Percentiles rank a stretch among this genome's conserved stretches.
Evolutionary conservation across 106 monocot species (phyloP).

Genomic region (Narthecium ossifragum): DNA sequence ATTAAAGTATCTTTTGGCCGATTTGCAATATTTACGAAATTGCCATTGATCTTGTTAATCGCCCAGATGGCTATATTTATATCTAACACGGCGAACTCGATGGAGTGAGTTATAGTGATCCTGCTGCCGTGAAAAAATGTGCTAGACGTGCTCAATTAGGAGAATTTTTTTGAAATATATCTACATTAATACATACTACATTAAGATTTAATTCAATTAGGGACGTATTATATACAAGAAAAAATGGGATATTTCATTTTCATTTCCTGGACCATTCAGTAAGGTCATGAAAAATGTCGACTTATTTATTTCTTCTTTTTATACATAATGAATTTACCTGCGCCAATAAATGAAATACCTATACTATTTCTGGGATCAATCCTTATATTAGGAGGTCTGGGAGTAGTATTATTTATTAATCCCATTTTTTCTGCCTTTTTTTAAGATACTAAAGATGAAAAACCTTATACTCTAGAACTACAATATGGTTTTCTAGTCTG

Average conservation of each 20-base stretch:
- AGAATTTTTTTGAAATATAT: neutral
- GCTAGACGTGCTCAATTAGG: conserved; percentile 6
- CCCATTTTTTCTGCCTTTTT: conserved; percentile 25
- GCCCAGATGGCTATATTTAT: too few species aligned
- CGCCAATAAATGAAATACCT: conserved; percentile 19
- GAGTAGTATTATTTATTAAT: conserved; percentile 20
- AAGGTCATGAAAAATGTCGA: conserved; percentile 10
- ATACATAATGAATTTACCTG: conserved; percentile 25
- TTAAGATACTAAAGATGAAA: too few species aligned
- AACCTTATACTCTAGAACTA: too few species aligned
- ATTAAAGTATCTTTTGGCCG: too few species aligned
- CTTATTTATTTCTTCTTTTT: conserved; percentile 10
- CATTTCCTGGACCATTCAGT: conserved; percentile 13
- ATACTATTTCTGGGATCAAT: conserved; percentile 16
- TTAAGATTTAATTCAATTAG: conserved; percentile 10
- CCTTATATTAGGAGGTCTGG: conserved; percentile 20
- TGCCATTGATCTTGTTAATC: too few species aligned
- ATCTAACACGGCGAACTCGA: conserved; percentile 17
- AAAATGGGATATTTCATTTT: neutral
- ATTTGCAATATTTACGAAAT: too few species aligned
- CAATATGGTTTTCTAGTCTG: too few species aligned
- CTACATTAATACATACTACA: neutral
- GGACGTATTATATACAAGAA: conserved; percentile 3
- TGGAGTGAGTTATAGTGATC: conserved; percentile 16
- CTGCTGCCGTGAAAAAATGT: conserved; percentile 11